Base-by-base conservation (phyloP, 108 stramenopile genomes). In the Conticribra guillardii region DNA sequence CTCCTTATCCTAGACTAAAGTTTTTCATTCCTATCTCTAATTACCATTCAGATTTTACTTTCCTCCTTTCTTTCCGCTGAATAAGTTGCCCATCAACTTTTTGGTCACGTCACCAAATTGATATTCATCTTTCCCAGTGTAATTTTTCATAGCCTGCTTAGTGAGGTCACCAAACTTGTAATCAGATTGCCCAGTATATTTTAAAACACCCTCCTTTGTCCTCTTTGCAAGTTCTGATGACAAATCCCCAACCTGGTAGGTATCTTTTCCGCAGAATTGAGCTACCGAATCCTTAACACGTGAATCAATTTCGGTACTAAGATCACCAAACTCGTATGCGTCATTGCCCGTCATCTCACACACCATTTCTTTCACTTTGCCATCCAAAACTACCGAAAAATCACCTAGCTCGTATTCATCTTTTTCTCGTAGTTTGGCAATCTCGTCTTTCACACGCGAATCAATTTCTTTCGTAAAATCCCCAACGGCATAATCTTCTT, bases 381-480 rank as follows among this genome's bases (percentile, higher is more conserved):
- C 69, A 71, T 92, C 91, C 67, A 94, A 71, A 11, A 89, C 93
- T 17, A 90, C 49, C 32, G 88, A 79, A 26, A 94, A 79, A 64
- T 94, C 93, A 4, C 92, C 92, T 24, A 90, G 73, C 73, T 79
- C 76, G 49, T 76, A 72, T 2, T 85, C 78, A 45, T 81, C 81
- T 61, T 77, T 76, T 15, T 80, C 81, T 54, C 86, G 64, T 48
- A 89, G 56, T 29, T 76, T 78, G 4, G 92, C 89, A 9, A 90
- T 83, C 71, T 89, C 88, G 2, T 68, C 69, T 60, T 94, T 94
- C 33, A 94, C 89, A 4, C 88, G 80, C 17, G 57, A 51, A 54
- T 94, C 92, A 32, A 94, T 67, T 67, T 91, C 87, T 54, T 94
- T 94, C 19, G 82, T 80, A 53, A 94, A 77, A 60, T 94, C 92